Evolutionary conservation across 306 rosid genomes (phyloP), one percentile per base, ranked within the genome.

Genomic region (Dicorynia guianensis): DNA sequence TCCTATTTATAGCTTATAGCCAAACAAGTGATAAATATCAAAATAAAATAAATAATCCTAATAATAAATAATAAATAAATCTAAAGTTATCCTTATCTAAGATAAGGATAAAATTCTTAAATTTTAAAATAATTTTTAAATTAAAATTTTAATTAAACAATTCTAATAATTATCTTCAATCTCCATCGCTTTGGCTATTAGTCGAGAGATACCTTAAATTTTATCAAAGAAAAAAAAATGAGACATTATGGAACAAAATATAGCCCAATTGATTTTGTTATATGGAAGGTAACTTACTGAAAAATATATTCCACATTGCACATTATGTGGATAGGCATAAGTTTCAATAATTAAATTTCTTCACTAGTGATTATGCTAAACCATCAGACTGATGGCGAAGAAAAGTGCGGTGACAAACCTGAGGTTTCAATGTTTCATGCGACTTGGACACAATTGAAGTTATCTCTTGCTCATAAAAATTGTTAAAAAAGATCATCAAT

Each of bases 401-500:
- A 49, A 61, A 52, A 40, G 15, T 5, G 55, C 58, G 15, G 81
- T 72, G 69, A 72, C 8, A 30, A 67, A 92, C 97, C 96, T 88
- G 89, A 71, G 89, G 87, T 82, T 76, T 75, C 69, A 87, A 12
- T 69, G 75, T 80, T 81, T 79, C 63, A 88, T n/a, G 42, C 38
- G 91, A 83, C 64, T 83, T 84, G 13, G 81, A 78, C 69, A 88
- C 40, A 52, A 76, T 33, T 48, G 86, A 80, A 66, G 85, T 83
- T 63, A 92, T 90, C 80, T 90, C 97, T 83, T 88, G 87, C 67
- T 85, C 93, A 46, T 92, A 88, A 64, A 92, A 89, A 79, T 92
- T 92, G 80, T 92, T 88, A n/a, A 53, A 92, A 90, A 60, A 92
- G 92, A 75, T 93, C 97, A 55, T 92, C 90, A 6, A 93, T 92